Evolutionary conservation across 2,329 filamentous ascomycete genomes (phyloP).

Genomic region (Colletotrichum lentis): DNA sequence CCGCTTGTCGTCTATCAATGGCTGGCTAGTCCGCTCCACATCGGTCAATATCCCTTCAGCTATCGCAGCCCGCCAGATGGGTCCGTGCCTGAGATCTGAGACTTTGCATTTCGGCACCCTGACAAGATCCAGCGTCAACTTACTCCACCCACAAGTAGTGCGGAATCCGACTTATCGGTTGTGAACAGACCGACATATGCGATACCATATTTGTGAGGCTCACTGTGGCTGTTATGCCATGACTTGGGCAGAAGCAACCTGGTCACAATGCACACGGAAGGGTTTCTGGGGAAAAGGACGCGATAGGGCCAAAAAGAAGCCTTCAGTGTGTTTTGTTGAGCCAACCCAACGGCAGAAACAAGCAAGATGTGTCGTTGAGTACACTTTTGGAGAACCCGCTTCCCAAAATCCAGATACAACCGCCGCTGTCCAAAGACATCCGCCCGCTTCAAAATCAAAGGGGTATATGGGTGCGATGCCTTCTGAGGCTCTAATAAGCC

Average conservation of each 20-base stretch:
- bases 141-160: not conserved
- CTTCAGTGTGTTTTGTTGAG: not conserved
- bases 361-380: not conserved
- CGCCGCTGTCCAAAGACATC: not conserved
- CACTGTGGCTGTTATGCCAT: not conserved
- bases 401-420: conserved; percentile 16
- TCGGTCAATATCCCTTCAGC: not conserved
- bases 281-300: not conserved
- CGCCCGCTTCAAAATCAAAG: conserved; percentile 30
- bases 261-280: not conserved
- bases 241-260: no score
- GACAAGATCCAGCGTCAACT: not conserved
- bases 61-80: conserved; percentile 1
- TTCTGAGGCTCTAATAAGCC: conserved; percentile 29
- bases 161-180: not conserved
- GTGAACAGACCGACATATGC: not conserved
- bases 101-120: not conserved
- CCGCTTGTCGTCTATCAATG: no score
- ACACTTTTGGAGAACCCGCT: conserved; percentile 11
- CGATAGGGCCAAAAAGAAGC: not conserved
- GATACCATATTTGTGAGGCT: no score
- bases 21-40: not conserved
- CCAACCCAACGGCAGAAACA: not conserved
- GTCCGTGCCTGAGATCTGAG: conserved; percentile 12
- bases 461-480: conserved; percentile 28